These are phyloP conservation scores for Alternaria arborescens DNA, from an alignment of 2,329 filamentous ascomycete genomes.

Conservation along the genomic window DNA sequence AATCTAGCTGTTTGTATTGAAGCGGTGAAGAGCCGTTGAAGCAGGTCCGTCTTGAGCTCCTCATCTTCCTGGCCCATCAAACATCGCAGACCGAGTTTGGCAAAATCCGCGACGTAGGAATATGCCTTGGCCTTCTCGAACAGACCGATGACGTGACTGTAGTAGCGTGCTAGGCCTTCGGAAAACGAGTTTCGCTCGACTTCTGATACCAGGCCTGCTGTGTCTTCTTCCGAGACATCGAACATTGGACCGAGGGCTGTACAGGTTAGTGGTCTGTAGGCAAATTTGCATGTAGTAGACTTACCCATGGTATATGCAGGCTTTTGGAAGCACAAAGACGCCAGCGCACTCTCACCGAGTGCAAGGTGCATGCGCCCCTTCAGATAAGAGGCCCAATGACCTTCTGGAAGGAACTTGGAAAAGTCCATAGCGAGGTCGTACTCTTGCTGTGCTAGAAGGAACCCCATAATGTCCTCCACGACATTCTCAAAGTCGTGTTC, in stretches of 20 bases:
- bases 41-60: constrained; percentile 61
- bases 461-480: constrained; percentile 55
- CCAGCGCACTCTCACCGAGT: constrained; percentile 75
- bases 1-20: constrained; percentile 82
- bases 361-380: constrained; percentile 81
- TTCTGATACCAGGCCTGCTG: constrained; percentile 71
- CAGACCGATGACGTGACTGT: constrained; percentile 82
- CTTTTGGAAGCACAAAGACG: constrained; percentile 79
- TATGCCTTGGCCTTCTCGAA: constrained; percentile 81
- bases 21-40: constrained; percentile 84
- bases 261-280: constrained; percentile 24
- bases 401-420: constrained; percentile 69
- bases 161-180: constrained; percentile 82
- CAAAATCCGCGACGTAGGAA: constrained; percentile 85
- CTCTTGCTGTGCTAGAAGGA: constrained; percentile 55
- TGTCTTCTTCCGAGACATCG: constrained; percentile 52
- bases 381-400: constrained; percentile 75
- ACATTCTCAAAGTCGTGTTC: constrained; percentile 47
- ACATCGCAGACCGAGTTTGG: constrained; percentile 69
- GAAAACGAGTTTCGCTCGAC: constrained; percentile 74
- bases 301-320: constrained; percentile 84
- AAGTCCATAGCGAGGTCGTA: constrained; percentile 67
- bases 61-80: constrained; percentile 39
- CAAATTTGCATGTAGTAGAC: constrained; percentile 34
- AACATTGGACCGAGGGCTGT: constrained; percentile 46